These are phyloP conservation scores for Gentiana straminea DNA, from an alignment of 257 asterid genomes.

Conservation along the genomic window DNA sequence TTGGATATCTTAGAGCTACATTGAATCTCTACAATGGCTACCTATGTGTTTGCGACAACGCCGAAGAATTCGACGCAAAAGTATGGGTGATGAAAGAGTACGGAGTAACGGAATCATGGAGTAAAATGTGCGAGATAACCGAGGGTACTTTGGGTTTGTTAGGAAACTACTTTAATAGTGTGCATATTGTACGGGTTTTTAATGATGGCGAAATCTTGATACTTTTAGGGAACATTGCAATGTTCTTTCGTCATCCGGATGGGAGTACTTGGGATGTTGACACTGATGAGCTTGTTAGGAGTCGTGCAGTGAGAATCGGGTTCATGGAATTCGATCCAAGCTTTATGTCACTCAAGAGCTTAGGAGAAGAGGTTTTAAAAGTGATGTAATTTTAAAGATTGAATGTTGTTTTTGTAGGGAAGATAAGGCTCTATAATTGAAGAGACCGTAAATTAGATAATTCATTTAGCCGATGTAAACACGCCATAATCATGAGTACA, in stretches of 20 bases:
- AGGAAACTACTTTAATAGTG: slow-evolving; percentile 6
- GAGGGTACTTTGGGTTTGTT: background rate
- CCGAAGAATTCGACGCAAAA: slow-evolving; percentile 16
- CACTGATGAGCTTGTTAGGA: no score
- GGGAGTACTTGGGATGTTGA: no score
- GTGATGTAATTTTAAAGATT: no score
- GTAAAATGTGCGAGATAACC: slow-evolving; percentile 21
- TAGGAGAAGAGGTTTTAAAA: background rate
- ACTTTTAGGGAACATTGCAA: slow-evolving; percentile 13
- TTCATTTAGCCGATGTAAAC: no score
- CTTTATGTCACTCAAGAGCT: no score
- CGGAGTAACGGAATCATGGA: slow-evolving; percentile 31
- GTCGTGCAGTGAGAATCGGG: slow-evolving; percentile 7
- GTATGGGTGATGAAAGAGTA: slow-evolving; percentile 55
- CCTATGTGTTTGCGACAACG: slow-evolving; percentile 34
- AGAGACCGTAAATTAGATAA: no score
- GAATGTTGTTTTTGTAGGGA: no score
- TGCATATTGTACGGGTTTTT: slow-evolving; percentile 20
- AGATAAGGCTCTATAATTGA: no score
- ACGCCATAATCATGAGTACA: no score
- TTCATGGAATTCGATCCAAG: background rate
- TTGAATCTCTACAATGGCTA: slow-evolving; percentile 16
- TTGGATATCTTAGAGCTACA: slow-evolving; percentile 20
- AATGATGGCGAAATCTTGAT: slow-evolving; percentile 33
- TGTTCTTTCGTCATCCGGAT: slow-evolving; percentile 17